Percentiles rank a stretch among this genome's conserved stretches.
phyloP scores from a whole-genome alignment of 2,329 filamentous ascomycete species.

The Claviceps humidiphila region DNA sequence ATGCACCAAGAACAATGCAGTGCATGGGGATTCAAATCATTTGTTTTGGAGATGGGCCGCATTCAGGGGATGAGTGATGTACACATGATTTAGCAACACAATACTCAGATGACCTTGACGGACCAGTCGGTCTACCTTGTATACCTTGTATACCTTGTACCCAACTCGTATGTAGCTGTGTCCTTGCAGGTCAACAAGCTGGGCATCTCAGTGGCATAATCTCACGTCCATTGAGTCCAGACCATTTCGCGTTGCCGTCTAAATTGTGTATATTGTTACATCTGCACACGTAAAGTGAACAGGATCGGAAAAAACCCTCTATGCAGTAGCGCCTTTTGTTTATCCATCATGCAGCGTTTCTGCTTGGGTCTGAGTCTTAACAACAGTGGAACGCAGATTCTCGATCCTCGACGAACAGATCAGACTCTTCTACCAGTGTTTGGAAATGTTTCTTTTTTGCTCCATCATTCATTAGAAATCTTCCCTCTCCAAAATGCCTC shows the following conservation, averaged over 20 bases:
- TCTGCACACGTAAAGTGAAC: slow-evolving; percentile 33
- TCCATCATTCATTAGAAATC: background rate
- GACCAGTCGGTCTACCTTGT: background rate
- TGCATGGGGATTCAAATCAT: background rate
- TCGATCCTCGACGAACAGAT: slow-evolving; percentile 3
- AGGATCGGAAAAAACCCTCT: slow-evolving; percentile 35
- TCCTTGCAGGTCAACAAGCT: background rate
- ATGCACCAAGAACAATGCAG: background rate
- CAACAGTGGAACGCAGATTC: slow-evolving; percentile 1
- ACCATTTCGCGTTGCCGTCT: slow-evolving; percentile 22
- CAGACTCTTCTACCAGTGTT: background rate
- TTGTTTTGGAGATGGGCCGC: background rate
- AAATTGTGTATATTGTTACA: slow-evolving; percentile 40
- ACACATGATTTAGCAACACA: background rate
- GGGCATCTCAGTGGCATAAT: background rate
- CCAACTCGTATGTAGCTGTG: background rate
- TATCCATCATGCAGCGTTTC: slow-evolving; percentile 21
- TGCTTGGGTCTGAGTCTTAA: slow-evolving; percentile 11
- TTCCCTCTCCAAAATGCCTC: background rate
- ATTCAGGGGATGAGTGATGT: background rate
- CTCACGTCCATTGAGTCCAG: background rate
- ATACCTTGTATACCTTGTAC: background rate
- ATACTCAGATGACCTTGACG: background rate
- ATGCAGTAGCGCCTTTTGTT: slow-evolving; percentile 31
- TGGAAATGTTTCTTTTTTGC: background rate